A percentile compares a stretch with the other conserved stretches of the same genome.
Conservation (phyloP, 495 filamentous ascomycete species). For the Daldinia bambusicola region DNA sequence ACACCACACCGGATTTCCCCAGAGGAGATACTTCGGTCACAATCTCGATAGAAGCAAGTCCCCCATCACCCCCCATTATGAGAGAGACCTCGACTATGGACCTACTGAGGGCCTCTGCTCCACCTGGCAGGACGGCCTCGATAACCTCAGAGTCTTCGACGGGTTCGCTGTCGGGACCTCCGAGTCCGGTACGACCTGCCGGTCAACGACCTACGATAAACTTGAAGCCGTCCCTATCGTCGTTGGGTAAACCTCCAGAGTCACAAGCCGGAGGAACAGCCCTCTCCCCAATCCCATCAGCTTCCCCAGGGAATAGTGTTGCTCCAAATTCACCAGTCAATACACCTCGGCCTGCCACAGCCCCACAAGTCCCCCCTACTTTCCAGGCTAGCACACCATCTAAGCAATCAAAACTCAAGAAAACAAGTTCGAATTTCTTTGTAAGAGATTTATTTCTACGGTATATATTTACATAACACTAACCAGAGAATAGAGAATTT, state of each 20-base stretch:
- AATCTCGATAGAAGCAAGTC: slow-evolving; percentile 32
- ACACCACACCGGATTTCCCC: slow-evolving; percentile 29
- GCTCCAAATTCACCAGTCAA: slow-evolving; percentile 27
- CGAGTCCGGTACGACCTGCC: slow-evolving; percentile 7
- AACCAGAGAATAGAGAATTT: slow-evolving; percentile 55
- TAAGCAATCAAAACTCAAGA: slow-evolving; percentile 42
- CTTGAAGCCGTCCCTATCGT: slow-evolving; percentile 39
- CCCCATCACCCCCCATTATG: slow-evolving; percentile 25
- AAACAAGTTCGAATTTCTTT: slow-evolving; percentile 50
- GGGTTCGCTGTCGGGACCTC: slow-evolving; percentile 29
- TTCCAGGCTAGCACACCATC: background rate
- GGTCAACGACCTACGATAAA: slow-evolving; percentile 32
- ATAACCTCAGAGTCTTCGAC: slow-evolving; percentile 38
- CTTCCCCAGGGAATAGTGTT: slow-evolving; percentile 30
- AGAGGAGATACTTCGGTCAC: slow-evolving; percentile 31
- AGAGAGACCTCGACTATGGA: slow-evolving; percentile 38
- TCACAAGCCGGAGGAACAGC: slow-evolving; percentile 24
- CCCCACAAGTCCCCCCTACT: slow-evolving; percentile 10
- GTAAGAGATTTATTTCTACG: slow-evolving; percentile 38
- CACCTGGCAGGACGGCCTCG: slow-evolving; percentile 37
- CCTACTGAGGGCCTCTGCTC: slow-evolving; percentile 40
- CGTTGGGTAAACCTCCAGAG: slow-evolving; percentile 36
- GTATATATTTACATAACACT: slow-evolving; percentile 6
- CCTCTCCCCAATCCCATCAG: slow-evolving; percentile 43
- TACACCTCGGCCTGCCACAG: slow-evolving; percentile 5